phyloP scores from a whole-genome alignment of 257 asterid genomes.

The Anisodus tanguticus region DNA sequence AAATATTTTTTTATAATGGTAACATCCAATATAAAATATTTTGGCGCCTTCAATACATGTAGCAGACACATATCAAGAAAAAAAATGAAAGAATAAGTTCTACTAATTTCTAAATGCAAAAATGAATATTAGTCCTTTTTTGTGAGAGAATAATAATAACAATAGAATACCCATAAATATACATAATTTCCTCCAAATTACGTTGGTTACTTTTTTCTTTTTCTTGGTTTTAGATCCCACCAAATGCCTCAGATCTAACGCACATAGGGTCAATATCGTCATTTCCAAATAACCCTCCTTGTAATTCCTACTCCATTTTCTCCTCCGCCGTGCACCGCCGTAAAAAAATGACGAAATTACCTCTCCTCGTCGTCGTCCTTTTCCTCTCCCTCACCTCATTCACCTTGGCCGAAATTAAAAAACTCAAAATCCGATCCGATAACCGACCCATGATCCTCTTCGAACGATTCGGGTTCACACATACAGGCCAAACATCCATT shows the following conservation, averaged over 20 bases:
- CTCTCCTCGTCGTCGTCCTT: conserved; percentile 42
- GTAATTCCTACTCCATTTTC: background rate
- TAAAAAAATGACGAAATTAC: conserved; percentile 59
- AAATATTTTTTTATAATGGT: too few species aligned
- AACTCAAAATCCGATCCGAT: conserved; percentile 66
- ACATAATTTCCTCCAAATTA: background rate
- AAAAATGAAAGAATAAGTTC: background rate
- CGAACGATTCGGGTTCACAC: conserved; percentile 93
- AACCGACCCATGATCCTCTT: conserved; percentile 85
- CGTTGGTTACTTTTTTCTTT: background rate
- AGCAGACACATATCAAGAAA: too few species aligned
- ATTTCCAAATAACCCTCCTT: background rate
- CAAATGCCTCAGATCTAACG: conserved; percentile 9
- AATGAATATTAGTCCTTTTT: background rate
- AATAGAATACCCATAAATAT: background rate
- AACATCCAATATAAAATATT: too few species aligned
- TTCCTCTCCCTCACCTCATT: conserved; percentile 38
- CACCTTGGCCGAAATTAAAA: conserved; percentile 78
- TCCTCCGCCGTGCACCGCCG: conserved; percentile 16
- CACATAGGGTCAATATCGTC: background rate
- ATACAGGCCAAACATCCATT: conserved; percentile 76
- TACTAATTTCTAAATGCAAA: too few species aligned
- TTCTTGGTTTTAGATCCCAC: conserved; percentile 18
- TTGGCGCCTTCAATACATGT: too few species aligned
- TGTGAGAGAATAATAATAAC: background rate